These are phyloP conservation scores for Chlorencoelia australis DNA, from an alignment of 2,329 filamentous ascomycete species.

Conservation along the genomic window DNA sequence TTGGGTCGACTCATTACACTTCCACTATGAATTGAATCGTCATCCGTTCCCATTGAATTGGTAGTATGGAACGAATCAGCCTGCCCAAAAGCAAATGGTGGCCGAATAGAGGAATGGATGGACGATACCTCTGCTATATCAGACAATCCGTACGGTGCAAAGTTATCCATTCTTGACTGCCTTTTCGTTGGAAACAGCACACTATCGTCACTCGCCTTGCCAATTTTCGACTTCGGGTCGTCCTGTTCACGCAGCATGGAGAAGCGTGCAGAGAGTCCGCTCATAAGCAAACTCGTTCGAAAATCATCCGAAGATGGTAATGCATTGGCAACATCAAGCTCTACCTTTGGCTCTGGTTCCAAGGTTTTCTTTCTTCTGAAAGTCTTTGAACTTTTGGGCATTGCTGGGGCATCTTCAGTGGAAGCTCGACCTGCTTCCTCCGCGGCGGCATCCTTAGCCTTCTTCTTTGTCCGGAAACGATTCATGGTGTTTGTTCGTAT, in stretches of 20 bases:
- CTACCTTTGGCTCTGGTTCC: slow-evolving; percentile 46
- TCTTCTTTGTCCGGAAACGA: slow-evolving; percentile 66
- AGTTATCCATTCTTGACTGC: slow-evolving; percentile 66
- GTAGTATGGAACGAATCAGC: slow-evolving; percentile 55
- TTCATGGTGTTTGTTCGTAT: slow-evolving; percentile 48
- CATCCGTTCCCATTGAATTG: slow-evolving; percentile 52
- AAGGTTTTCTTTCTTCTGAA: slow-evolving; percentile 46
- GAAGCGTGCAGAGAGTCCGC: slow-evolving; percentile 85
- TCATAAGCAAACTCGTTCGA: slow-evolving; percentile 91
- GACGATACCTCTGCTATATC: slow-evolving; percentile 92
- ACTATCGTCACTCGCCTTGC: slow-evolving; percentile 92
- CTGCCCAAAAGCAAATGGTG: slow-evolving; percentile 49
- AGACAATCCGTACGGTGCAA: slow-evolving; percentile 45
- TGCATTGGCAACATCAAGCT: slow-evolving; percentile 63
- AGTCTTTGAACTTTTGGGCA: slow-evolving; percentile 37
- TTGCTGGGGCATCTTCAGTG: slow-evolving; percentile 38
- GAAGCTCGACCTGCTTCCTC: slow-evolving; percentile 36
- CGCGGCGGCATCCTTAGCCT: slow-evolving; percentile 50
- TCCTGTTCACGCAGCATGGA: slow-evolving; percentile 96
- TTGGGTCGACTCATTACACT: slow-evolving; percentile 80
- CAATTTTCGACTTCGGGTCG: slow-evolving; percentile 77
- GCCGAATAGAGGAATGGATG: slow-evolving; percentile 50
- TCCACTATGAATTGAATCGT: slow-evolving; percentile 46
- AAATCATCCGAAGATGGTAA: slow-evolving; percentile 83
- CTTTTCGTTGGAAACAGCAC: slow-evolving; percentile 69